Evolutionary conservation across 352 stramenopile genomes (phyloP).

Genomic region (Hyaloperonospora brassicae): DNA sequence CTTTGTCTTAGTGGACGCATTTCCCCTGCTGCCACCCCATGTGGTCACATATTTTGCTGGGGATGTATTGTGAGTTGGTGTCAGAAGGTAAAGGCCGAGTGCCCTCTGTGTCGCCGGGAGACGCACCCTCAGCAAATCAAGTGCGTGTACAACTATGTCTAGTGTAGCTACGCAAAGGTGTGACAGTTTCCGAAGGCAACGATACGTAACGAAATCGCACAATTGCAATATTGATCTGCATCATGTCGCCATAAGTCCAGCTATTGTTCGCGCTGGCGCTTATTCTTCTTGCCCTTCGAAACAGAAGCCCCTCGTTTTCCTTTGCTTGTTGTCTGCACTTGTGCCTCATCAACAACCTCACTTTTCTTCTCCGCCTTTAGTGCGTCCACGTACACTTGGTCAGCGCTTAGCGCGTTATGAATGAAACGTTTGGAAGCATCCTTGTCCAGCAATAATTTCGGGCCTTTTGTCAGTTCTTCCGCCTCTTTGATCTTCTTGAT

Average conservation of each 20-base stretch:
- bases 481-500: slow-evolving; percentile 87
- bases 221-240: slow-evolving; percentile 15
- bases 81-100: slow-evolving; percentile 88
- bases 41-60: slow-evolving; percentile 90
- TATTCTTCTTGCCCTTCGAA: slow-evolving; percentile 41
- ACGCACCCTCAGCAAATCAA: slow-evolving; percentile 86
- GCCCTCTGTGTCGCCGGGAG: slow-evolving; percentile 83
- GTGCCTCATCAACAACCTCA: slow-evolving; percentile 17
- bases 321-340: slow-evolving; percentile 35
- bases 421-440: slow-evolving; percentile 76
- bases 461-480: slow-evolving; percentile 74
- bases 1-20: slow-evolving; percentile 78
- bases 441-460: slow-evolving; percentile 69
- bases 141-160: slow-evolving; percentile 87
- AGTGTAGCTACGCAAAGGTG: slow-evolving; percentile 8
- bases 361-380: slow-evolving; percentile 44
- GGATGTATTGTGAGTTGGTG: slow-evolving; percentile 91
- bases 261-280: slow-evolving; percentile 43
- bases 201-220: slow-evolving; percentile 13
- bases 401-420: slow-evolving; percentile 74
- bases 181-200: not conserved
- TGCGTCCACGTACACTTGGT: slow-evolving; percentile 77
- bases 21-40: slow-evolving; percentile 73
- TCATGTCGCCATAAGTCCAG: not conserved
- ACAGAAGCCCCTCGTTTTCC: slow-evolving; percentile 21